Evolutionary conservation across 177 flowering plant species (phyloP), one percentile per base, ranked within the genome.

Genomic region (Vitis hybrid): DNA sequence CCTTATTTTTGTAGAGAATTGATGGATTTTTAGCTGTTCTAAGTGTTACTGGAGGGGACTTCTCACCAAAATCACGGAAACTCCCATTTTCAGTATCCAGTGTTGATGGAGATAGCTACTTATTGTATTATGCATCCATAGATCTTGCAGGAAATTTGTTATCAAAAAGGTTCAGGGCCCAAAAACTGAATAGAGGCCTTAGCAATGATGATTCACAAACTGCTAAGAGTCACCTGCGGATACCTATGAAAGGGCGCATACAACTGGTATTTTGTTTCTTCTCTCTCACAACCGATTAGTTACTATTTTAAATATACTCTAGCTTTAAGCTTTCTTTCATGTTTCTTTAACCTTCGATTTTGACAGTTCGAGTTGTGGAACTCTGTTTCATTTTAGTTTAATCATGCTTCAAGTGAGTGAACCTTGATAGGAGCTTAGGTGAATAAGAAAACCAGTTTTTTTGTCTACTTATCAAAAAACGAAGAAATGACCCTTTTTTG

Each of bases 11-110:
- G 59, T 72, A 92, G 98, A 83, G 51, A 75, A 89, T 94, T 67
- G 95, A 89, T 81, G 98, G 97, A 33, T 94, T 94, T 80, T 90
- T 94, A 8, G 97, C 98, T 74, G 91, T 94, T 60, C 80, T 94
- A 53, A 88, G 85, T 76, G 78, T 92, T 57, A 87, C 89, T 64
- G 97, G 98, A 21, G 98, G 98, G 64, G 87, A 68, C 73, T 92
- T 92, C 75, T 90, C 95, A 8, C 98, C 97, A 2, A 83, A 89
- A 65, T 79, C 95, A 12, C 95, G 85, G 80, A 94, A 92, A 76
- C 93, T 94, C 78, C 97, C 97, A 6, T 94, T 94, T 80, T 72
- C 90, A 26, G 98, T 92, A 13, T 80, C 90, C 39, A 94, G 93
- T 78, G 87, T 92, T 51, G 93, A 92, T 71, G 97, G 93, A 45